Base-by-base conservation (phyloP, 179 eudicot species). In the Amaranthus tricolor region DNA sequence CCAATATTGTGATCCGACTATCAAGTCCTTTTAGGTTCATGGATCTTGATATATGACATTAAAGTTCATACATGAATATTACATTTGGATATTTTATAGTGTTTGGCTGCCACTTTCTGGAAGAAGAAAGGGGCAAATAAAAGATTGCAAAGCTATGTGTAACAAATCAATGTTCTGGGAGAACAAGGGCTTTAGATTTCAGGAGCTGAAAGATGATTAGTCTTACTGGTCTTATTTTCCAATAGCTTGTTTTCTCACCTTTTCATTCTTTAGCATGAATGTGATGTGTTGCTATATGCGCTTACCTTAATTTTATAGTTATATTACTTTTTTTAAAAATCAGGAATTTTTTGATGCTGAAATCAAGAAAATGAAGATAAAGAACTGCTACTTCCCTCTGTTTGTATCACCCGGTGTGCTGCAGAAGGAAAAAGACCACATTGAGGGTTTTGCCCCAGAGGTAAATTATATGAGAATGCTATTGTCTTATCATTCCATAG, bases 361-460 rank as follows among this genome's bases (percentile, higher is more conserved):
- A 79, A 93, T 93, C 55, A 91, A 95, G 83, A 88, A 89, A 77
- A 93, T 91, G 97, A 84, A 88, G 65, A 86, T 95, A 44, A 85
- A 95, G 86, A 88, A 93, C 74, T 90, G 97, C 78, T 95, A 93
- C 65, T 95, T 95, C 80, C 99, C 99, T 54, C 85, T 95, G 9
- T 95, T 95, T 80, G 99, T 95, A 19, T 95, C 99, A 55, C 89
- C 90, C 31, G 81, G 79, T 68, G 99, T 89, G 20, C 80, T 95
- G 50, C 85, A 93, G 72, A 91, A 87, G 85, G 99, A 95, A 75
- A 91, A 91, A 82, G 99, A 95, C 79, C 99, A 95, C 71, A 93
- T 95, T 40, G 98, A 93, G 78, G 99, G 99, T 62, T 95, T 95
- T 86, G 98, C 99, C 65, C 99, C 99, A 6, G 98, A 95, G 97